Conservation (phyloP, 345 rosid species). For the Boechera stricta region DNA sequence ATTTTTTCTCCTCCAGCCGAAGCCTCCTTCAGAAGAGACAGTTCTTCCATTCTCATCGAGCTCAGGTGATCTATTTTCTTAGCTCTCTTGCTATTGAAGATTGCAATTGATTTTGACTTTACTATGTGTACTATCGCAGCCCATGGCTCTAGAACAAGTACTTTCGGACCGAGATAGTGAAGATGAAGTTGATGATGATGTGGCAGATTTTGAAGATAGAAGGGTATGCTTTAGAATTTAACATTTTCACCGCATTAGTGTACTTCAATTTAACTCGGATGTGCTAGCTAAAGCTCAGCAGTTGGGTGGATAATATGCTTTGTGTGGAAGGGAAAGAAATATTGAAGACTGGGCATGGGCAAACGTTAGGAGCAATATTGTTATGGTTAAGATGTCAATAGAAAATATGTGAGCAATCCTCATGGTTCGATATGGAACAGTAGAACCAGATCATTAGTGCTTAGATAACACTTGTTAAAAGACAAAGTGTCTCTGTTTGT, state of each 20-base stretch:
- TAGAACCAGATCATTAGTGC: constrained; percentile 11
- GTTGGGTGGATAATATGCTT: constrained; percentile 26
- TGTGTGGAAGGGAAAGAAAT: neutral
- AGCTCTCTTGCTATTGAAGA: constrained; percentile 1
- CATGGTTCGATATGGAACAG: constrained; percentile 21
- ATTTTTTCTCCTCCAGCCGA: constrained; percentile 56
- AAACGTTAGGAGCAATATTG: constrained; percentile 6
- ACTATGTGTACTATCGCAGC: constrained; percentile 52
- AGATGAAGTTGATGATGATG: constrained; percentile 99
- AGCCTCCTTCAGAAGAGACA: constrained; percentile 86
- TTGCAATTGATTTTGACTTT: constrained; percentile 25
- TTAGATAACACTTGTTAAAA: constrained; percentile 2
- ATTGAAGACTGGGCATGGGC: constrained; percentile 21
- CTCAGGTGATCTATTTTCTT: constrained; percentile 67
- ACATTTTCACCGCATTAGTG: neutral
- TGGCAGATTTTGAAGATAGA: constrained; percentile 98
- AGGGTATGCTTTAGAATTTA: constrained; percentile 62
- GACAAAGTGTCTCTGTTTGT: constrained; percentile 16
- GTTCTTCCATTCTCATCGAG: constrained; percentile 98
- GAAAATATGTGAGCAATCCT: constrained; percentile 28
- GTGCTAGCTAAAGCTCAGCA: constrained; percentile 26
- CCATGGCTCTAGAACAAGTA: constrained; percentile 95
- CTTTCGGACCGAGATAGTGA: constrained; percentile 95
- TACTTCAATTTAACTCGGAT: constrained; percentile 12
- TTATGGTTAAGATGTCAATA: constrained; percentile 19